phyloP scores from a whole-genome alignment of 148 eudicot genomes.

The Rhododendron simsii region DNA sequence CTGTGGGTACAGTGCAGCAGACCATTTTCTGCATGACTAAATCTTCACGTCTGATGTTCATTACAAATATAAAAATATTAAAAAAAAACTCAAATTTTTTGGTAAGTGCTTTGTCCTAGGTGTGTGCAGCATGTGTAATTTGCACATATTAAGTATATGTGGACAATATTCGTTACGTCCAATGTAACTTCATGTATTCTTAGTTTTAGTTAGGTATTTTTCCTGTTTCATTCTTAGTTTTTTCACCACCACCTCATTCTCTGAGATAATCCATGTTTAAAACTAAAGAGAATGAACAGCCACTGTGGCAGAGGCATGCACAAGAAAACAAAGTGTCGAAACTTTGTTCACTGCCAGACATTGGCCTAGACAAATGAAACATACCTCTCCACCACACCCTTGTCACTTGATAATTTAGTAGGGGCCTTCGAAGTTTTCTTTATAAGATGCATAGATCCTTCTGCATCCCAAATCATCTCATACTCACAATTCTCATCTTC shows the following conservation, averaged over 20 bases:
- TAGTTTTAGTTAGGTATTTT: neutral
- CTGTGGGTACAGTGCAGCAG: neutral
- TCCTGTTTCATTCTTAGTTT: neutral
- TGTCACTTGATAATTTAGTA: slow-evolving; percentile 40
- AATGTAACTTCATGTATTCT: neutral
- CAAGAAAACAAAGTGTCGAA: neutral
- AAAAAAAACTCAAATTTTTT: neutral
- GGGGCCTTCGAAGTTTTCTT: slow-evolving; percentile 44
- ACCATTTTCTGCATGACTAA: neutral
- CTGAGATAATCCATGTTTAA: neutral
- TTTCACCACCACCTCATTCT: neutral
- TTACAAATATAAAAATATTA: neutral
- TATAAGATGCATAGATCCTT: slow-evolving; percentile 89
- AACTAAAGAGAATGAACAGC: slow-evolving; percentile 1
- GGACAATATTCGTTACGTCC: neutral
- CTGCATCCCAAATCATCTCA: slow-evolving; percentile 96
- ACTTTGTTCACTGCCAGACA: neutral
- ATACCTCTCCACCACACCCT: slow-evolving; percentile 54
- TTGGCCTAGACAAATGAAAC: neutral
- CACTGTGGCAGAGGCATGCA: neutral
- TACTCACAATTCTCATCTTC: slow-evolving; percentile 86
- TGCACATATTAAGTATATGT: neutral
- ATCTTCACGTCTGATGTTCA: too few species aligned
- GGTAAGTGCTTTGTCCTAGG: neutral
- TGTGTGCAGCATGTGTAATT: neutral